Percentiles rank a stretch among this genome's conserved stretches.
Evolutionary conservation across 129 eudicot genomes (phyloP).

Genomic region (Artemisia annua): DNA sequence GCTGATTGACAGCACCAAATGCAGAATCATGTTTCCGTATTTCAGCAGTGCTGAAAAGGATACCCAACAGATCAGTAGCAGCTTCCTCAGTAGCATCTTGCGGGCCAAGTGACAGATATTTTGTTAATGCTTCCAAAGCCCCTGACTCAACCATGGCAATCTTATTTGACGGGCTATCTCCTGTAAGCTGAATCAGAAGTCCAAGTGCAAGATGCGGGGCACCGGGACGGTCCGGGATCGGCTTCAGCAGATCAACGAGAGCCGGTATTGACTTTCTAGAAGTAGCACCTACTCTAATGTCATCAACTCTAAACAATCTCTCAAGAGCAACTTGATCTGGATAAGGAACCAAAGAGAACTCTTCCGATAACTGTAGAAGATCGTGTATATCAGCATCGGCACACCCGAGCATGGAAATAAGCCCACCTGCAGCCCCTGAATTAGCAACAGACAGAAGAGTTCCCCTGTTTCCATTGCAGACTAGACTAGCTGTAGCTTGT

Average conservation of each 20-base stretch:
- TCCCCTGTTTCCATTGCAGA: slow-evolving; percentile 97
- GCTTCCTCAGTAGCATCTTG: slow-evolving; percentile 96
- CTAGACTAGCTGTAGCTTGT: slow-evolving; percentile 88
- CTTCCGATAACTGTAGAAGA: slow-evolving; percentile 75
- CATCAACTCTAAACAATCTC: slow-evolving; percentile 92
- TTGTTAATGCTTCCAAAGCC: slow-evolving; percentile 92
- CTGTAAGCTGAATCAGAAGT: slow-evolving; percentile 84
- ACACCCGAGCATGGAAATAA: slow-evolving; percentile 86
- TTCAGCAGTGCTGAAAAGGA: slow-evolving; percentile 82
- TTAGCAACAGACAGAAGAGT: slow-evolving; percentile 97
- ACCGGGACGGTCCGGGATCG: slow-evolving; percentile 96
- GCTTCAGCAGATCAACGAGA: slow-evolving; percentile 92
- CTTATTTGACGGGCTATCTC: slow-evolving; percentile 74
- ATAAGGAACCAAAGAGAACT: slow-evolving; percentile 66
- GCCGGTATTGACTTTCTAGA: slow-evolving; percentile 97
- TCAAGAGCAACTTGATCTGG: slow-evolving; percentile 97
- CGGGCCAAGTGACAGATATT: slow-evolving; percentile 91
- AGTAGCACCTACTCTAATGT: slow-evolving; percentile 88
- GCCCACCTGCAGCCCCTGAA: slow-evolving; percentile 94
- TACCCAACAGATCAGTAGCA: slow-evolving; percentile 93
- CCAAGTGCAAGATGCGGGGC: slow-evolving; percentile 98
- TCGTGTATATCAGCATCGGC: slow-evolving; percentile 72
- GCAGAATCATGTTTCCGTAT: slow-evolving; percentile 95
- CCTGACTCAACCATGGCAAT: slow-evolving; percentile 96
- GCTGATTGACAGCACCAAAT: slow-evolving; percentile 90